phyloP scores from a whole-genome alignment of 208 protist species.

The Trypanosoma mega region DNA sequence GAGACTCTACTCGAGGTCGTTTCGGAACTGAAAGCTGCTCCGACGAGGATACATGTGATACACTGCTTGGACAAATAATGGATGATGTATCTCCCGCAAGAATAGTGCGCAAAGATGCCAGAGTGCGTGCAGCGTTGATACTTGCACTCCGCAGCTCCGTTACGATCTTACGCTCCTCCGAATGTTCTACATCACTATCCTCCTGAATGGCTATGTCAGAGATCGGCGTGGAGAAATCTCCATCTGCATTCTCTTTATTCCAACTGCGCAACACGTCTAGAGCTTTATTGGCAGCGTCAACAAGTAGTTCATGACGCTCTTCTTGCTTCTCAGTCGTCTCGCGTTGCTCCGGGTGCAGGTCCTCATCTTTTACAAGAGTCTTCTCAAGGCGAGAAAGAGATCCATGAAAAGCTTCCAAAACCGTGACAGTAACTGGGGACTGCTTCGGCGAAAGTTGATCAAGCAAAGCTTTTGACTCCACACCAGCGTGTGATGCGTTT shows the following conservation, averaged over 20 bases:
- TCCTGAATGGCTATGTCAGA: no score
- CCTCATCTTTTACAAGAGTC: slow-evolving; percentile 3
- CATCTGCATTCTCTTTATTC: not conserved
- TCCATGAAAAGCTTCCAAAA: slow-evolving; percentile 9
- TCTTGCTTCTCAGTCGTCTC: not conserved
- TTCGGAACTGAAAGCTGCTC: not conserved
- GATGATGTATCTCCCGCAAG: no score
- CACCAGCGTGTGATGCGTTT: not conserved
- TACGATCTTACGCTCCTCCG: no score
- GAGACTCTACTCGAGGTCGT: slow-evolving; percentile 7
- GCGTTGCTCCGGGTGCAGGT: slow-evolving; percentile 5
- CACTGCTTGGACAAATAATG: no score
- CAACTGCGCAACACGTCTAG: slow-evolving; percentile 8
- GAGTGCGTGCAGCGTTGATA: no score
- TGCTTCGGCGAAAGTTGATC: not conserved
- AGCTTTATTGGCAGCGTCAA: slow-evolving; percentile 8
- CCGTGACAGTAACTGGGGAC: slow-evolving; percentile 7
- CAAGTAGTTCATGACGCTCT: slow-evolving; percentile 7
- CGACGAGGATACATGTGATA: no score
- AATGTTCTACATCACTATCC: slow-evolving; percentile 7
- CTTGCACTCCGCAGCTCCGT: no score
- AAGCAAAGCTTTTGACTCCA: not conserved
- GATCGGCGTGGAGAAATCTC: not conserved
- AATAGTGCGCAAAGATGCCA: no score
- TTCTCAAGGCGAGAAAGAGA: slow-evolving; percentile 1